Conservation (phyloP, 2,329 filamentous ascomycete species). For the Ophiostoma piceae region DNA sequence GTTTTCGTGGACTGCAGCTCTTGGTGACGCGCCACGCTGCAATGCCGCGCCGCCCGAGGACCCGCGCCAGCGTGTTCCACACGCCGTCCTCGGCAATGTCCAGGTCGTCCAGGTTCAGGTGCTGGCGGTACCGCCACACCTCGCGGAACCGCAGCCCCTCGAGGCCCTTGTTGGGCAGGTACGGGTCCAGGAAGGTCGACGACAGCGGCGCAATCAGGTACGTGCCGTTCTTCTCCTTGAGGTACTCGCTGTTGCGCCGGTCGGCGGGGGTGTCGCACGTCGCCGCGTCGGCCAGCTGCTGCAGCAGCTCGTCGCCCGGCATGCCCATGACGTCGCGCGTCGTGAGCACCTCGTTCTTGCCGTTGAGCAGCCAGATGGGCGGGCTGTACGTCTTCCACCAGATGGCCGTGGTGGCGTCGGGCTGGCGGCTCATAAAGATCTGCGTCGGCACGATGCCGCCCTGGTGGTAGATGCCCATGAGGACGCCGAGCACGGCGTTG, state of each 20-base stretch:
- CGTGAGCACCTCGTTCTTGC: conserved; percentile 64
- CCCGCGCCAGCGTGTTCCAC: conserved; percentile 62
- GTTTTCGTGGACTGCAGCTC: conserved; percentile 40
- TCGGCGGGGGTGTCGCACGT: conserved; percentile 58
- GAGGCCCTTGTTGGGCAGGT: conserved; percentile 53
- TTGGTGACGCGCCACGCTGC: conserved; percentile 61
- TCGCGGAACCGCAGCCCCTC: conserved; percentile 60
- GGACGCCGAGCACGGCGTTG: conserved; percentile 59
- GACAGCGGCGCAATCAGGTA: conserved; percentile 71
- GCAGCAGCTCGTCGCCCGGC: conserved; percentile 54
- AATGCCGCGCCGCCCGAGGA: conserved; percentile 59
- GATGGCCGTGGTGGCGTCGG: conserved; percentile 62
- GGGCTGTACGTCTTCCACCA: conserved; percentile 89
- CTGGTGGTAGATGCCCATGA: conserved; percentile 81
- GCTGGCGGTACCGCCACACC: conserved; percentile 62
- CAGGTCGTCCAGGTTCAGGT: conserved; percentile 74
- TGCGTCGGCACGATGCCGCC: conserved; percentile 72
- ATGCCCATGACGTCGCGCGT: conserved; percentile 72
- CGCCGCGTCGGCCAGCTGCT: conserved; percentile 53
- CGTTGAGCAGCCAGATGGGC: conserved; percentile 72
- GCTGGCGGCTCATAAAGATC: conserved; percentile 65
- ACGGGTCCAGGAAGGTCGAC: conserved; percentile 63
- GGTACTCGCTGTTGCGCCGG: conserved; percentile 50
- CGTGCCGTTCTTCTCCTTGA: conserved; percentile 58
- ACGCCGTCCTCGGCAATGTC: conserved; percentile 74